A percentile compares a stretch with the other conserved stretches of the same genome.
These are phyloP conservation scores for Daldinia sp. DNA, from an alignment of 2,329 filamentous ascomycete genomes.

Conservation along the genomic window DNA sequence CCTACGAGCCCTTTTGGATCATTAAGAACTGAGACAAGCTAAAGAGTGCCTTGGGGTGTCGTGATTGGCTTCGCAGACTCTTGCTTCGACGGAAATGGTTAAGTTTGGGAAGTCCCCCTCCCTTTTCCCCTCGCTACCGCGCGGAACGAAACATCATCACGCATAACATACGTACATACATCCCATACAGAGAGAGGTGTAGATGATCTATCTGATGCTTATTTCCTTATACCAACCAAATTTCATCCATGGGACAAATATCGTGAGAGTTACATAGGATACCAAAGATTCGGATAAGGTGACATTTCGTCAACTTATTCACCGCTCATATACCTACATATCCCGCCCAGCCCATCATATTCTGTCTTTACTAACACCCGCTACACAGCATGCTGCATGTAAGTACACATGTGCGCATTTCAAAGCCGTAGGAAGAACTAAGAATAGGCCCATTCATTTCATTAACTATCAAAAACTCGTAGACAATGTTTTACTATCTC, in stretches of 20 bases:
- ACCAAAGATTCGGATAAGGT: conserved; percentile 16
- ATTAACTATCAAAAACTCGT: background rate
- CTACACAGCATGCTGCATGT: conserved; percentile 1
- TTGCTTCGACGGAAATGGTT: conserved; percentile 37
- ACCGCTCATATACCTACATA: conserved; percentile 11
- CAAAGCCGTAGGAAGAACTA: conserved; percentile 9
- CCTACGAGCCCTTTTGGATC: conserved; percentile 37
- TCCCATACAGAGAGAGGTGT: background rate
- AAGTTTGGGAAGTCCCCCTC: conserved; percentile 20
- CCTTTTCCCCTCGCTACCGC: conserved; percentile 17
- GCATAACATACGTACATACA: conserved; percentile 11
- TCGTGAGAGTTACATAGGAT: conserved; percentile 7
- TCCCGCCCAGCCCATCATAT: conserved; percentile 5
- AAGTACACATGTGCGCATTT: background rate
- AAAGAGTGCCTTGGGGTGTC: conserved; percentile 7
- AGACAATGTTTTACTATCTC: conserved; percentile 7
- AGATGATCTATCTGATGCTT: conserved; percentile 5
- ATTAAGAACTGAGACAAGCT: conserved; percentile 32
- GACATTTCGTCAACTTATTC: background rate
- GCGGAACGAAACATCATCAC: conserved; percentile 2
- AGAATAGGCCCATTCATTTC: conserved; percentile 12
- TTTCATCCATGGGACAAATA: background rate
- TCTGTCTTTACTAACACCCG: background rate
- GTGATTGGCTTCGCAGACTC: conserved; percentile 40
- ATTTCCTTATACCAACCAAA: conserved; percentile 10